A percentile compares a stretch with the other conserved stretches of the same genome.
Conservation (phyloP, 2,329 filamentous ascomycete genomes). For the Neonectria faginata region DNA sequence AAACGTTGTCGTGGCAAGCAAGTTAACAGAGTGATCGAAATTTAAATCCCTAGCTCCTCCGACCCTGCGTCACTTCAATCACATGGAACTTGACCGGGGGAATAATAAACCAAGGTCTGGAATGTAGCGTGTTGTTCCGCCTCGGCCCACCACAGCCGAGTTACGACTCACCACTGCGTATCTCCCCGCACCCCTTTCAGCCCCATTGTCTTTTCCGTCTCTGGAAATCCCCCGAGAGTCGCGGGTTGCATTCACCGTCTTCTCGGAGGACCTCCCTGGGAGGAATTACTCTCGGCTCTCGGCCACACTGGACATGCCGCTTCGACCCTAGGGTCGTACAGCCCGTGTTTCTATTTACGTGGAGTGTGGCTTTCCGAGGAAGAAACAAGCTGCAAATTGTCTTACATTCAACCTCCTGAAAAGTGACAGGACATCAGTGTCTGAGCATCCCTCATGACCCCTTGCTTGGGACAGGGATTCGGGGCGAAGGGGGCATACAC, state of each 20-base stretch:
- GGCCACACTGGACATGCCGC: neutral
- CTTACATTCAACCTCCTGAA: neutral
- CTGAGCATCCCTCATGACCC: neutral
- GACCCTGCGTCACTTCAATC: neutral
- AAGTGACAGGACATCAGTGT: neutral
- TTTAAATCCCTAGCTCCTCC: neutral
- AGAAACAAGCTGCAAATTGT: neutral
- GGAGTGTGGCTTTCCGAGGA: neutral
- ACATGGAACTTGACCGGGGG: slow-evolving; percentile 6
- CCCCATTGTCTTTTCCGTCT: neutral
- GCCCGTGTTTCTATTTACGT: neutral
- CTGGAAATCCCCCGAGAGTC: too few species aligned
- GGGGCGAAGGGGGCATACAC: neutral
- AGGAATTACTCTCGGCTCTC: neutral
- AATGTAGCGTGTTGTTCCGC: slow-evolving; percentile 2
- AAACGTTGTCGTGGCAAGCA: neutral
- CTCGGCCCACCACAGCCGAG: neutral
- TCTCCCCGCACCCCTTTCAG: neutral
- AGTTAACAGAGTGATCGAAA: neutral
- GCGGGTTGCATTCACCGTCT: neutral
- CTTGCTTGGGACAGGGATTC: neutral
- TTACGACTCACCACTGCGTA: slow-evolving; percentile 1
- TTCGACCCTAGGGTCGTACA: too few species aligned
- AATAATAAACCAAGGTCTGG: slow-evolving; percentile 1
- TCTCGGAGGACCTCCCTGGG: neutral